Evolutionary conservation across 1,284 basidiomycete species (phyloP).

Genomic region (Sparassis latifolia): DNA sequence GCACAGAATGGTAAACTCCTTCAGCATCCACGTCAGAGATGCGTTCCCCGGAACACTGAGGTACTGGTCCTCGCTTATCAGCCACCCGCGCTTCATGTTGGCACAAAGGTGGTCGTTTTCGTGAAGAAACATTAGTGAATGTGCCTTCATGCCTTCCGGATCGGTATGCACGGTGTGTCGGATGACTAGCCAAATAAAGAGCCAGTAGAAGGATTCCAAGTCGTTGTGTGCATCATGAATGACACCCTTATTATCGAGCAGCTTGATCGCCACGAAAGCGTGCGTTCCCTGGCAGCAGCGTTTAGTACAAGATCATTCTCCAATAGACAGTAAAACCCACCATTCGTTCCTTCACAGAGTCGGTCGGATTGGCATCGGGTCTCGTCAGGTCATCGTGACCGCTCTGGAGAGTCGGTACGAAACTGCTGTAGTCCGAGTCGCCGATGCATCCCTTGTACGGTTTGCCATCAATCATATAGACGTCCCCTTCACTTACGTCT

Average conservation of each 20-base stretch:
- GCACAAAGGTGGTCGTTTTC: neutral
- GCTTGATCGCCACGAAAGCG: constrained; percentile 10
- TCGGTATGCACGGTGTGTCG: constrained; percentile 6
- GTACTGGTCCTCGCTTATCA: neutral
- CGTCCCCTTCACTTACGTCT: constrained; percentile 10
- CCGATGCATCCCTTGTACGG: constrained; percentile 5
- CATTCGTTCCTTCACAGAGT: constrained; percentile 3
- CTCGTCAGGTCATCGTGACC: neutral
- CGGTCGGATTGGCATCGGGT: neutral
- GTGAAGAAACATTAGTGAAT: neutral
- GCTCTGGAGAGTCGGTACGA: no score
- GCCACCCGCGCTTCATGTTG: neutral
- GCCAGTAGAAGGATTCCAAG: constrained; percentile 14
- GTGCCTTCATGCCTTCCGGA: neutral
- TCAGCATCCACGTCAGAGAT: neutral
- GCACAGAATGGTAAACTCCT: neutral
- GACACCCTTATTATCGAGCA: neutral
- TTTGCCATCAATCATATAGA: constrained; percentile 3
- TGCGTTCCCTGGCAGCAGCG: constrained; percentile 8
- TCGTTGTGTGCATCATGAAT: constrained; percentile 9
- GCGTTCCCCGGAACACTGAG: neutral
- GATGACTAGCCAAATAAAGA: constrained; percentile 11
- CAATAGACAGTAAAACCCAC: constrained; percentile 2
- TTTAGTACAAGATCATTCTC: neutral
- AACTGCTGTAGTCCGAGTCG: constrained; percentile 10